These are phyloP conservation scores for Stagonosporopsis cucurbitacearum DNA, from an alignment of 2,329 filamentous ascomycete genomes.

Conservation along the genomic window DNA sequence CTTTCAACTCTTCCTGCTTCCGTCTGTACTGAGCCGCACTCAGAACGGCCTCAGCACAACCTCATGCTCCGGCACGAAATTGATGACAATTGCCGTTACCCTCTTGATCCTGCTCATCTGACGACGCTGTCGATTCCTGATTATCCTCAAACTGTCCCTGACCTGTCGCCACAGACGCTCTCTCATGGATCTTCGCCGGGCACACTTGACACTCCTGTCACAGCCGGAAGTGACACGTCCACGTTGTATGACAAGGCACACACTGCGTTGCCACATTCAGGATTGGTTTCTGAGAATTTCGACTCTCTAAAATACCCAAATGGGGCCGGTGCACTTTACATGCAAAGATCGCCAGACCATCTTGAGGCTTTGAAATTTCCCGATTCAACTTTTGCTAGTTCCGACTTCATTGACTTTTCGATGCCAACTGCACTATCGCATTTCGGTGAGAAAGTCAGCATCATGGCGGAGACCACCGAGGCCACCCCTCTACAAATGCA, in stretches of 20 bases:
- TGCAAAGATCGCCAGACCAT: not conserved
- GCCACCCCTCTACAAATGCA: not conserved
- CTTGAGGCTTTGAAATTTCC: not conserved
- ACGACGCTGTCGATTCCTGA: not conserved
- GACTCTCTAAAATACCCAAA: not conserved
- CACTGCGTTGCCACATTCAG: not conserved
- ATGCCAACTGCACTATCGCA: not conserved
- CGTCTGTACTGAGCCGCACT: not conserved
- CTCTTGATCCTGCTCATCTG: not conserved
- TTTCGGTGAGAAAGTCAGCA: not conserved
- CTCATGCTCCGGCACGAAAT: not conserved
- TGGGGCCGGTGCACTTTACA: not conserved
- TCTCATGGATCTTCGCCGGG: not conserved
- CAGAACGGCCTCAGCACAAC: not conserved
- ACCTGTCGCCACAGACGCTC: not conserved
- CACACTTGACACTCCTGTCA: not conserved
- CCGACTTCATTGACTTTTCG: not conserved
- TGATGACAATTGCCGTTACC: not conserved
- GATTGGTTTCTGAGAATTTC: not conserved
- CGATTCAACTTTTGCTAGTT: not conserved
- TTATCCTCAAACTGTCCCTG: not conserved
- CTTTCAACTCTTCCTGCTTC: no score
- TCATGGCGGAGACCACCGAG: not conserved
- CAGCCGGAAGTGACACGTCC: not conserved
- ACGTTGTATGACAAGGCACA: not conserved